Evolutionary conservation across 441 rosid genomes (phyloP).

Genomic region (Viola pubescens): DNA sequence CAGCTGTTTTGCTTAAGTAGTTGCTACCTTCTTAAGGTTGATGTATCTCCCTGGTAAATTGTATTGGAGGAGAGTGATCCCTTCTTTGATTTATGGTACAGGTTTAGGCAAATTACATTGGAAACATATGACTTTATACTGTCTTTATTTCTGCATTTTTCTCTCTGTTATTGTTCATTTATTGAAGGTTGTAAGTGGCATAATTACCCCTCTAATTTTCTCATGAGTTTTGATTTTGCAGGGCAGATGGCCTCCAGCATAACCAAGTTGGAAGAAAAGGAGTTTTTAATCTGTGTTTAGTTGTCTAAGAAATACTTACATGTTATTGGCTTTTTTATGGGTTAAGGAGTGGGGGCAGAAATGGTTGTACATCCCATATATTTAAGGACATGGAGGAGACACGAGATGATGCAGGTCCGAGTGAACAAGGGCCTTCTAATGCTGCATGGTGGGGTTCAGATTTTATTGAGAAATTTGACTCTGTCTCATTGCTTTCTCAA

Average conservation of each 20-base stretch:
- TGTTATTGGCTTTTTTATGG: conserved; percentile 37
- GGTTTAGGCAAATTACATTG: not conserved
- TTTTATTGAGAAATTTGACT: conserved; percentile 67
- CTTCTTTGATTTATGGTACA: not conserved
- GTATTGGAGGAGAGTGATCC: not conserved
- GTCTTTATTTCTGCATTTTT: not conserved
- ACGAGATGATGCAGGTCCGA: conserved; percentile 60
- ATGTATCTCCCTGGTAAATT: not conserved
- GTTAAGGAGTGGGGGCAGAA: conserved; percentile 49
- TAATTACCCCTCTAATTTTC: conserved; percentile 1
- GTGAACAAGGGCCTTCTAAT: conserved; percentile 68
- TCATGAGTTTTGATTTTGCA: conserved; percentile 21
- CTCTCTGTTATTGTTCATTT: not conserved
- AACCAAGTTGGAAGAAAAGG: conserved; percentile 24
- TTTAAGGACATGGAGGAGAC: conserved; percentile 73
- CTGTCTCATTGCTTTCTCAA: conserved; percentile 71
- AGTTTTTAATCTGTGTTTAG: conserved; percentile 26
- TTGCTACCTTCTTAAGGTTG: not conserved
- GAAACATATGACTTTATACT: not conserved
- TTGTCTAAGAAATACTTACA: conserved; percentile 27
- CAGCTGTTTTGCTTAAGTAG: not conserved
- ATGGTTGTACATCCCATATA: conserved; percentile 48
- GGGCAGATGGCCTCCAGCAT: conserved; percentile 56
- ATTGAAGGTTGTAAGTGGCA: not conserved
- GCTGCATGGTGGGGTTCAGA: conserved; percentile 83